Percentiles rank a stretch among this genome's conserved stretches.
Evolutionary conservation across 2,329 filamentous ascomycete genomes (phyloP).

Genomic region (Chaetoscypha palmicola): DNA sequence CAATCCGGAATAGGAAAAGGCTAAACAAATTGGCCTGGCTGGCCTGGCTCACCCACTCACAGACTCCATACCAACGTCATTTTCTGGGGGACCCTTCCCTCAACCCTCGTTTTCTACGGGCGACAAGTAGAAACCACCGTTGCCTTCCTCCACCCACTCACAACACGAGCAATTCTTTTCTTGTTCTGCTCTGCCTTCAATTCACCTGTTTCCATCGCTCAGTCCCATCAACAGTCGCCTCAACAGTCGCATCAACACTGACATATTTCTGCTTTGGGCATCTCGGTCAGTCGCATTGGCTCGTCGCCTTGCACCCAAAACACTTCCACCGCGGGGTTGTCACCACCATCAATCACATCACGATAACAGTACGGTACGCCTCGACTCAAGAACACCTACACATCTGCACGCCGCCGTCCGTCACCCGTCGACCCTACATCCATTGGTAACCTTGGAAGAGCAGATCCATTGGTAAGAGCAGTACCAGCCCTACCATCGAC

Average conservation of each 20-base stretch:
- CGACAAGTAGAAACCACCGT: too few relatives aligned
- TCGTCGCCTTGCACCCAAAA: neutral
- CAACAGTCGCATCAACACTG: too few relatives aligned
- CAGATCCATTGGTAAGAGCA: neutral
- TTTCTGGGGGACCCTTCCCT: too few relatives aligned
- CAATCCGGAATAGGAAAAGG: neutral
- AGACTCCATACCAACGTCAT: too few relatives aligned
- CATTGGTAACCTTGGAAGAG: too few relatives aligned
- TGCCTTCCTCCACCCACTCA: too few relatives aligned
- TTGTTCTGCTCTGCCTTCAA: neutral
- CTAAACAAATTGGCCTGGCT: neutral
- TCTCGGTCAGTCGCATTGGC: neutral
- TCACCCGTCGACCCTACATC: neutral
- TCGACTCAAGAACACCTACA: too few relatives aligned
- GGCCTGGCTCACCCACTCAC: neutral
- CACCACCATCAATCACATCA: too few relatives aligned
- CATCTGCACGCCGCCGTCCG: neutral
- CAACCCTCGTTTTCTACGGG: neutral
- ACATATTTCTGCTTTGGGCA: neutral
- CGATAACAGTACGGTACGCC: too few relatives aligned
- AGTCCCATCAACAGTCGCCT: too few relatives aligned
- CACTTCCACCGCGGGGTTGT: neutral
- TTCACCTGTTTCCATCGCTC: too few relatives aligned
- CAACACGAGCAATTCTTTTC: neutral
- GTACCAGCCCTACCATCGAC: neutral